phyloP scores from a whole-genome alignment of 495 filamentous ascomycete species.

The Hypoxylon subgilvum region DNA sequence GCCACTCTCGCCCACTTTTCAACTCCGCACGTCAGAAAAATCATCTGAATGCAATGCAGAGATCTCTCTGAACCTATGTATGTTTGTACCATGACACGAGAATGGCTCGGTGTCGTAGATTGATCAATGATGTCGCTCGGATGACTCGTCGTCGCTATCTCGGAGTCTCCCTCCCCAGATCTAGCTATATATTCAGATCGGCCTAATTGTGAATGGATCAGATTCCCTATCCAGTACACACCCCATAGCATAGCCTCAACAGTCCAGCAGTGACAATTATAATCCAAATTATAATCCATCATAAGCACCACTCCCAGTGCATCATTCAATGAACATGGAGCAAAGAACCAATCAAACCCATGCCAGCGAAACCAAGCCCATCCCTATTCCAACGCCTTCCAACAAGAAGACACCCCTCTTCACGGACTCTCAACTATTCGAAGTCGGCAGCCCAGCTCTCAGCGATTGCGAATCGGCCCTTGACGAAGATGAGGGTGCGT shows the following conservation, averaged over 20 bases:
- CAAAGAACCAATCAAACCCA: conserved; percentile 10
- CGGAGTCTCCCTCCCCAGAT: conserved; percentile 6
- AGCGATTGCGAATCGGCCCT: conserved; percentile 36
- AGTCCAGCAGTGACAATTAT: neutral
- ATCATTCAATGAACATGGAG: conserved; percentile 4
- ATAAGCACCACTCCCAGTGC: no score
- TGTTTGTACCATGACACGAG: conserved; percentile 30
- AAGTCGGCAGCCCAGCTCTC: conserved; percentile 23
- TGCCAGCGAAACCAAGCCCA: conserved; percentile 19
- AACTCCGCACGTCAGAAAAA: conserved; percentile 6
- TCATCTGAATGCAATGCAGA: conserved; percentile 19
- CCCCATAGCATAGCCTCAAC: conserved; percentile 8
- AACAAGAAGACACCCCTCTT: conserved; percentile 3
- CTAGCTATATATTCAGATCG: conserved; percentile 29
- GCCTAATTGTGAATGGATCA: conserved; percentile 7
- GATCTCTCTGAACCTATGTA: conserved; percentile 23
- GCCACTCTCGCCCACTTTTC: conserved; percentile 24
- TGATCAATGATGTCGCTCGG: conserved; percentile 20
- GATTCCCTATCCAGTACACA: conserved; percentile 10
- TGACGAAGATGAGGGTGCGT: conserved; percentile 30
- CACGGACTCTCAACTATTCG: conserved; percentile 3
- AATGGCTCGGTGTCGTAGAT: conserved; percentile 32
- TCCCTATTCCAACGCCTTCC: conserved; percentile 22
- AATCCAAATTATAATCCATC: neutral
- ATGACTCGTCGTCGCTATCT: conserved; percentile 12